Evolutionary conservation across 1,139 yeast genomes (phyloP).

Genomic region (Kodamaea ohmeri): DNA sequence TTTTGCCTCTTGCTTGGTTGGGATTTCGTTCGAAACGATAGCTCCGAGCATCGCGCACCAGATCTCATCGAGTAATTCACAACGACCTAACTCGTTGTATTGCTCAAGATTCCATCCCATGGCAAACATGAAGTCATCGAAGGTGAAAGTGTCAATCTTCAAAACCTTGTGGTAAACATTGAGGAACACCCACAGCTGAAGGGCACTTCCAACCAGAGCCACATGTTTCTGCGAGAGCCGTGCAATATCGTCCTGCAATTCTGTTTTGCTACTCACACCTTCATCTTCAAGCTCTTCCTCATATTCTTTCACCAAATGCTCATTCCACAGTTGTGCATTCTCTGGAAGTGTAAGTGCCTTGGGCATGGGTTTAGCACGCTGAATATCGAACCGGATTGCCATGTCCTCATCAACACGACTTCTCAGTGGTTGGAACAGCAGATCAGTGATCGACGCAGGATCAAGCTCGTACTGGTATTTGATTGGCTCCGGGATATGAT

Average conservation of each 20-base stretch:
- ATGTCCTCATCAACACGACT: slow-evolving; percentile 40
- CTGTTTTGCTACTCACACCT: slow-evolving; percentile 12
- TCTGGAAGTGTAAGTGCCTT: slow-evolving; percentile 27
- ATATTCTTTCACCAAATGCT: slow-evolving; percentile 18
- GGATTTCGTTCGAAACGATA: slow-evolving; percentile 38
- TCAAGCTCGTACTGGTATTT: slow-evolving; percentile 22
- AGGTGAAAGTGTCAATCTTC: slow-evolving; percentile 67
- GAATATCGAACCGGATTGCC: slow-evolving; percentile 39
- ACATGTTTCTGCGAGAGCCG: slow-evolving; percentile 17
- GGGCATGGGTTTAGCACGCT: slow-evolving; percentile 35
- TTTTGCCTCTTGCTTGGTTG: slow-evolving; percentile 23
- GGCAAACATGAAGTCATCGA: slow-evolving; percentile 72
- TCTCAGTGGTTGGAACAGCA: slow-evolving; percentile 38
- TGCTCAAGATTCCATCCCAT: slow-evolving; percentile 54
- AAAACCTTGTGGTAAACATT: slow-evolving; percentile 68
- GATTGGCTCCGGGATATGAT: slow-evolving; percentile 37
- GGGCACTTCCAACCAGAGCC: slow-evolving; percentile 37
- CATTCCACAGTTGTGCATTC: slow-evolving; percentile 29
- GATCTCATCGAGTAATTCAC: slow-evolving; percentile 64
- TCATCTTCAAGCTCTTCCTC: slow-evolving; percentile 12
- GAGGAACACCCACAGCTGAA: slow-evolving; percentile 74
- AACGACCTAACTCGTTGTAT: slow-evolving; percentile 42
- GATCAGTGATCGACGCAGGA: slow-evolving; percentile 13
- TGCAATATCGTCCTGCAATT: slow-evolving; percentile 22
- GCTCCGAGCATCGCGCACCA: slow-evolving; percentile 62